Conservation (phyloP, 495 filamentous ascomycete genomes). For the Podospora comata region DNA sequence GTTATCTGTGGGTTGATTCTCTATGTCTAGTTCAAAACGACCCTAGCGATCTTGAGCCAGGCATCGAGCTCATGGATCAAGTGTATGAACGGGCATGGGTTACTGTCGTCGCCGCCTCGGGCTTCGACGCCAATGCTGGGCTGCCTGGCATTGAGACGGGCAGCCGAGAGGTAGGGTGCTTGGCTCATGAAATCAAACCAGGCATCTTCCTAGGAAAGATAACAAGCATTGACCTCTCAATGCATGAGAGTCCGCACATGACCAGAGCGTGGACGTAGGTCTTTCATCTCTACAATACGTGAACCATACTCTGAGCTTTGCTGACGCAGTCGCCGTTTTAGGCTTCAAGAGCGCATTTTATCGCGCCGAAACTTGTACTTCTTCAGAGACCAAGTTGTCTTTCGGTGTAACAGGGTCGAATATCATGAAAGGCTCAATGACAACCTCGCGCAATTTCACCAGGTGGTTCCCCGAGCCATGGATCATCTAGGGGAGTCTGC, state of each 20-base stretch:
- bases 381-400: background rate
- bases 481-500: background rate
- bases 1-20: conserved; percentile 20
- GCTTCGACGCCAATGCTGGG: conserved; percentile 15
- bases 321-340: background rate
- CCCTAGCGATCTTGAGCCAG: background rate
- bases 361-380: background rate
- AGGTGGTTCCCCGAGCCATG: background rate
- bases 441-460: background rate
- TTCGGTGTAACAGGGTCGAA: background rate
- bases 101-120: conserved; percentile 15
- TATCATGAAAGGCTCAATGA: background rate
- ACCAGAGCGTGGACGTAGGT: background rate
- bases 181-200: background rate
- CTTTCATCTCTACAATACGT: background rate
- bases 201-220: background rate
- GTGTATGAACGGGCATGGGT: conserved; percentile 14
- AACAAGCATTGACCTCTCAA: background rate
- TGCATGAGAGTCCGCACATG: background rate
- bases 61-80: conserved; percentile 12
- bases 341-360: background rate
- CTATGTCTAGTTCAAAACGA: conserved; percentile 21
- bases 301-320: background rate
- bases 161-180: background rate
- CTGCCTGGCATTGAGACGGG: conserved; percentile 9